Conservation (phyloP, 306 rosid genomes). For the Rosa multiflora region DNA sequence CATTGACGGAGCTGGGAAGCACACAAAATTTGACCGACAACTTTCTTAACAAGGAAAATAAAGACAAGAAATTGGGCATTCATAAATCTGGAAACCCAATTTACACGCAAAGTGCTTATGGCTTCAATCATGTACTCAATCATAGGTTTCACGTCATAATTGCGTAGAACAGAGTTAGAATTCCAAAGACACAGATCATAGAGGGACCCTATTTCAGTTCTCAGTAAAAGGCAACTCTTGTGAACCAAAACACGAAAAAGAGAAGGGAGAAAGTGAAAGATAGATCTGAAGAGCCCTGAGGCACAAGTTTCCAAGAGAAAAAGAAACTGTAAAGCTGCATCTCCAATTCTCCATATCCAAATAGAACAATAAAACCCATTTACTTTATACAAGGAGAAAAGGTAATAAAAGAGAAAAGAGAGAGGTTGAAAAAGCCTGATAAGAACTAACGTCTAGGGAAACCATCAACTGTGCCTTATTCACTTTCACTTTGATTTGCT, state of each 20-base stretch:
- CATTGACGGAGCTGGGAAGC: neutral
- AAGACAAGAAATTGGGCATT: neutral
- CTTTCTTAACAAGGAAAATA: neutral
- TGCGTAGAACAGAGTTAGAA: neutral
- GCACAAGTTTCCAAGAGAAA: constrained; percentile 48
- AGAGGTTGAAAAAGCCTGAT: constrained; percentile 44
- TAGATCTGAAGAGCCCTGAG: constrained; percentile 26
- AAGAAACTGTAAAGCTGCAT: constrained; percentile 34
- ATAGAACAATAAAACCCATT: constrained; percentile 26
- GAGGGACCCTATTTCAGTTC: neutral
- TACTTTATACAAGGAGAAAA: constrained; percentile 38
- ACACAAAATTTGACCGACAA: neutral
- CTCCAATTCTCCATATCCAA: constrained; percentile 23
- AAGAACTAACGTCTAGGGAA: constrained; percentile 39
- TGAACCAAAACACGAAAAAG: neutral
- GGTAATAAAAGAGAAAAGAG: constrained; percentile 25
- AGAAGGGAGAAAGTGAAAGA: constrained; percentile 3
- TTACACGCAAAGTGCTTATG: neutral
- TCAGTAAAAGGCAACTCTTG: neutral
- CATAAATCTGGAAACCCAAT: constrained; percentile 10
- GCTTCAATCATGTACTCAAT: neutral
- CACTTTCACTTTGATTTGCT: constrained; percentile 24
- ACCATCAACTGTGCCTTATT: constrained; percentile 37
- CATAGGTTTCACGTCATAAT: neutral
- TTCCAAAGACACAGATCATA: neutral